Evolutionary conservation across 1,284 basidiomycete species (phyloP), one percentile per base, ranked within the genome.

Genomic region (Sporisorium exsertum): DNA sequence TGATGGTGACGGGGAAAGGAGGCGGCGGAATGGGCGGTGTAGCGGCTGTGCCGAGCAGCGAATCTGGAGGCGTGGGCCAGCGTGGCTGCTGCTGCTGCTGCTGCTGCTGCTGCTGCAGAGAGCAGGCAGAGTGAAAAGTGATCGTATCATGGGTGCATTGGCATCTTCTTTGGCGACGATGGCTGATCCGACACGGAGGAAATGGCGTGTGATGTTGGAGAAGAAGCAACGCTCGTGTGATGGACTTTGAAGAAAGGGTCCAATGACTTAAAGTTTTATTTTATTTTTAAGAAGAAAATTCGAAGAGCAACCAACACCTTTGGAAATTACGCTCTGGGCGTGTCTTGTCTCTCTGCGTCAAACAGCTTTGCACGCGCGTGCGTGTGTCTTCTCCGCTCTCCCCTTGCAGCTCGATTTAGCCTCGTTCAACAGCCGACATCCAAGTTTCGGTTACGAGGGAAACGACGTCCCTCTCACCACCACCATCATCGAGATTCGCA

Each of bases 241-340:
- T 49, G 16, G 10, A 5, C 27, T 49, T 18, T 27, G 47, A 32
- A 27, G n/a, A 43, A 40, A n/a, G 2, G 4, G 40, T 43, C 15
- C 13, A 32, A 13, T 13, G 24, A 15, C 32, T 12, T 35, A 15
- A 1, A 24, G 5, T 35, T 35, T 22, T 33, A 24, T 35, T 15
- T 24, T 15, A 12, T 35, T 13, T 15, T 12, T 6, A 33, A 33
- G 29, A 51, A 35, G n/a, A 49, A 56, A 56, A 35, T 32, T 8
- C 16, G 2, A 29, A 26, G 24, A 35, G 33, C 47, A 45, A 57
- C 56, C 56, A 58, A 58, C 56, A 58, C 56, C 46, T 20, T 4
- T 37, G 33, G 12, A 35, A 35, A 35, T 9, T 32, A n/a, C 35
- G 37, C 40, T 29, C 29, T 40, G 51, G 22, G 51, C 51, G 33